These are phyloP conservation scores for Solanum habrochaites DNA, from an alignment of 257 asterid species.

Conservation along the genomic window DNA sequence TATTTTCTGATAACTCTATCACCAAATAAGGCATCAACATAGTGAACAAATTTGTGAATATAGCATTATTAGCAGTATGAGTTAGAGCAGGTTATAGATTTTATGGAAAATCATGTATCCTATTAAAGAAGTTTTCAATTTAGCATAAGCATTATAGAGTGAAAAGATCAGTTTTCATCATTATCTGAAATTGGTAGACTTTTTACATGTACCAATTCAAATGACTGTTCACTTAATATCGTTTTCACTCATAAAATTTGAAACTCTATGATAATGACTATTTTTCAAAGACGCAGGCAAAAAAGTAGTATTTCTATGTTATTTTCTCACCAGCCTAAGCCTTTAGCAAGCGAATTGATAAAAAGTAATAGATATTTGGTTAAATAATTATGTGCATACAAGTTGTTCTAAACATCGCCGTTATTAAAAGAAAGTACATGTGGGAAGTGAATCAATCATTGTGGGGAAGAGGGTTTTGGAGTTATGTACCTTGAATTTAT, in stretches of 20 bases:
- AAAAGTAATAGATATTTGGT: neutral
- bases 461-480: neutral
- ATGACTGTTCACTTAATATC: neutral
- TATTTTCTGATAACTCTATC: slow-evolving; percentile 66
- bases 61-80: neutral
- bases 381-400: neutral
- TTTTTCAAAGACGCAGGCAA: neutral
- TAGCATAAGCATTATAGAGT: slow-evolving; percentile 21
- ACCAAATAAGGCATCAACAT: slow-evolving; percentile 6
- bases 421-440: neutral
- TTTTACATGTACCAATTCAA: neutral
- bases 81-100: slow-evolving; percentile 13
- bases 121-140: neutral
- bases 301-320: neutral
- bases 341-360: neutral
- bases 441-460: slow-evolving; percentile 16
- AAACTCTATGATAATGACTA: neutral
- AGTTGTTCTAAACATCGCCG: no score
- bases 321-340: neutral
- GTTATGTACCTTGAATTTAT: slow-evolving; percentile 2
- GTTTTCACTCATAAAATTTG: neutral
- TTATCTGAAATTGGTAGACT: neutral
- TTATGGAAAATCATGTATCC: neutral
- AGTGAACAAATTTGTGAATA: slow-evolving; percentile 1
- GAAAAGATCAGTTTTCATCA: neutral